A percentile compares a stretch with the other conserved stretches of the same genome.
Evolutionary conservation across 2,329 filamentous ascomycete species (phyloP).

Genomic region (Davidsoniella neocaledoniae): DNA sequence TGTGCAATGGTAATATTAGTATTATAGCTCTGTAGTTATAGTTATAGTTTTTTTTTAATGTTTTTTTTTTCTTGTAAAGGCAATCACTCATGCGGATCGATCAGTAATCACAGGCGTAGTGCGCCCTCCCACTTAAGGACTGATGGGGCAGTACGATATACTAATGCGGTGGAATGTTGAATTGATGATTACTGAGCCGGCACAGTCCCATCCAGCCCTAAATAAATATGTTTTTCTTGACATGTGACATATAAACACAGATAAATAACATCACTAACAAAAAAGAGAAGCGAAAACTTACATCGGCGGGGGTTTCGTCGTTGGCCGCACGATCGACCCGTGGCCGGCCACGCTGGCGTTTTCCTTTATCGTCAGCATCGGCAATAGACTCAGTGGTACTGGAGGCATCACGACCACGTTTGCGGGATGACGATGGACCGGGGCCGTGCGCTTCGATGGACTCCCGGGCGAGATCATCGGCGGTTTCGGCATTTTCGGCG

Average conservation of each 20-base stretch:
- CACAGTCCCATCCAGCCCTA: too few species aligned
- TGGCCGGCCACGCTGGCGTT: conserved; percentile 53
- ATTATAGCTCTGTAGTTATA: neutral
- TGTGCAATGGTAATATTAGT: conserved; percentile 18
- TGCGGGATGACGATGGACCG: neutral
- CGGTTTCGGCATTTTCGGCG: too few species aligned
- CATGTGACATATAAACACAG: neutral
- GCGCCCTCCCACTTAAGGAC: neutral
- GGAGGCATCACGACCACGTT: neutral
- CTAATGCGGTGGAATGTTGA: too few species aligned
- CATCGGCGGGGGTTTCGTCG: conserved; percentile 63
- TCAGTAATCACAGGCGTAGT: neutral
- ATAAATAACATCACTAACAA: conserved; percentile 2
- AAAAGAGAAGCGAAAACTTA: conserved; percentile 29
- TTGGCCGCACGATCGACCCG: conserved; percentile 46
- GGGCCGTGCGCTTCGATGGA: neutral
- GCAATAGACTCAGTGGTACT: conserved; percentile 15
- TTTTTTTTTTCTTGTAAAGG: neutral
- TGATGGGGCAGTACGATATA: too few species aligned
- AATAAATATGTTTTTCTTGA: too few species aligned
- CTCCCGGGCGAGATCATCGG: too few species aligned
- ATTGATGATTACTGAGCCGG: too few species aligned
- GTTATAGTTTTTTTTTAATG: conserved; percentile 4
- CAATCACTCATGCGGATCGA: neutral
- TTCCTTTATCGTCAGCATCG: conserved; percentile 28